Base-by-base conservation (phyloP, 495 filamentous ascomycete genomes). In the Penicillium fimorum region DNA sequence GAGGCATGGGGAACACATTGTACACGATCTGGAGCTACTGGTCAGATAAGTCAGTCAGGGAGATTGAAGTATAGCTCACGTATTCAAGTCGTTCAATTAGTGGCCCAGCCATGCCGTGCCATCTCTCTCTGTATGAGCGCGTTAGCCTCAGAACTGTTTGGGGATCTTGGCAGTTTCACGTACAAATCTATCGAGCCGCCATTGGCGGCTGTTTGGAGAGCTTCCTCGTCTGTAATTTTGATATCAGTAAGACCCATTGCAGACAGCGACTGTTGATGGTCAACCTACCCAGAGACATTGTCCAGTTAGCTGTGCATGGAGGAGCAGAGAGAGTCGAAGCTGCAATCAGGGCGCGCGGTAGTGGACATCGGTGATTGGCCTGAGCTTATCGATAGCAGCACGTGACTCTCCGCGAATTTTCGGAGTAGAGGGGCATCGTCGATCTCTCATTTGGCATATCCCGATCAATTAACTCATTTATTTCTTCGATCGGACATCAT, bases 151-250 rank as follows among this genome's bases (percentile, higher is more conserved):
- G 25, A 50, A 55, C 47, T 32, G 56, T 50, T 55, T 40, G 29
- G 49, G 29, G 20, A 47, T 45, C 38, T 9, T 38, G 18, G n/a
- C 40, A 52, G 37, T 3, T 45, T 60, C 37, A 67, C 77, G 70
- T 81, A 92, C 90, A 82, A 78, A 59, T 90, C 84, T 70, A 93
- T 84, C 24, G 77, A 71, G 41, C 84, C 85, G 70, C 87, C 87
- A 59, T 80, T 75, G 60, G 87, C 86, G 70, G 83, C 79, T 59
- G 66, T 71, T 61, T 78, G 75, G 44, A 94, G 76, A 59, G 87
- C 72, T 66, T 82, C 82, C 64, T 91, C 85, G 59, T 85, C 83
- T 73, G 55, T 65, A 29, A 38, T 9, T 7, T 12, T 7, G 13
- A 29, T 3, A 12, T 64, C 17, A 68, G 60, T 41, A 33, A 48